Conservation (phyloP, 192 early-diverging fungal genomes). For the Cetraspora pellucida region DNA sequence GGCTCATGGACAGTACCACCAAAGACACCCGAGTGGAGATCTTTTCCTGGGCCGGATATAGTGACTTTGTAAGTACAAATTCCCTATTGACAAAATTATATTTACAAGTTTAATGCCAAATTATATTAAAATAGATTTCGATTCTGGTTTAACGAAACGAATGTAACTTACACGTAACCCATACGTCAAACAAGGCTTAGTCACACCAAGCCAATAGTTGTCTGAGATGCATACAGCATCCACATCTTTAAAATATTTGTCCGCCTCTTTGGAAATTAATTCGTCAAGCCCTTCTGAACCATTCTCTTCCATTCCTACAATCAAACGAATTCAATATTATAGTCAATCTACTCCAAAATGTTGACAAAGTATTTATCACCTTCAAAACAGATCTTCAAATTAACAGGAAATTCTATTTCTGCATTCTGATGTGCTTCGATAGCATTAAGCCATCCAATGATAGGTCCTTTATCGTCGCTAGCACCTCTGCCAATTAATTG, state of each 20-base stretch:
- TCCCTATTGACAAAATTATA: slow-evolving; percentile 36
- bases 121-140: background rate
- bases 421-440: slow-evolving; percentile 92
- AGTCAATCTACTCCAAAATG: background rate
- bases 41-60: slow-evolving; percentile 81
- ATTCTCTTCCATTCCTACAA: slow-evolving; percentile 63
- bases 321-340: background rate
- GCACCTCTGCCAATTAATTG: slow-evolving; percentile 89
- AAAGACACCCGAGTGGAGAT: slow-evolving; percentile 97
- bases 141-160: background rate
- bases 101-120: background rate
- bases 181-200: slow-evolving; percentile 97
- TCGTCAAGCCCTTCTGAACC: slow-evolving; percentile 95
- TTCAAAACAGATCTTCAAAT: slow-evolving; percentile 97
- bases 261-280: slow-evolving; percentile 83
- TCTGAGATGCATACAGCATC: slow-evolving; percentile 97
- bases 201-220: slow-evolving; percentile 98
- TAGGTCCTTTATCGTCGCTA: slow-evolving; percentile 97
- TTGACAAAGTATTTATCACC: slow-evolving; percentile 70
- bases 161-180: slow-evolving; percentile 73
- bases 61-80: slow-evolving; percentile 67
- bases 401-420: slow-evolving; percentile 90
- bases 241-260: slow-evolving; percentile 85
- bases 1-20: slow-evolving; percentile 95
- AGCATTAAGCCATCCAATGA: slow-evolving; percentile 96